Evolutionary conservation across 176 grass and related monocot species (phyloP).

Genomic region (Ensete glaucum): DNA sequence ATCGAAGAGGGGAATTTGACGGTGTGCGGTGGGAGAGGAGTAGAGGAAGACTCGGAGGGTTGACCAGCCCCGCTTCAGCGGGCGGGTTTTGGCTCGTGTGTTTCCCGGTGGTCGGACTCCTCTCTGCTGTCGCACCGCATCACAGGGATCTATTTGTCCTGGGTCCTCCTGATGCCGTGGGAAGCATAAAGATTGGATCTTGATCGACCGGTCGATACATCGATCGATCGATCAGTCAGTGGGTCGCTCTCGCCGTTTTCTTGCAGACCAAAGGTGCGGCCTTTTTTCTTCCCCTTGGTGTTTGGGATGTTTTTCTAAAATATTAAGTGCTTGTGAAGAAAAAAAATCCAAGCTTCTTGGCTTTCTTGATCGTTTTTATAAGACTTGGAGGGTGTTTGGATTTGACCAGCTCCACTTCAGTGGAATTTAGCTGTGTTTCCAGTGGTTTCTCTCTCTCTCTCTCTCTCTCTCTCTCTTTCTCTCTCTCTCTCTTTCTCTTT

Average conservation of each 20-base stretch:
- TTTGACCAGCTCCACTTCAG: not conserved
- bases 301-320: not conserved
- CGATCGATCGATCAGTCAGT: conserved; percentile 2
- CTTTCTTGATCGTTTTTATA: not conserved
- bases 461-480: not conserved
- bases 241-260: not conserved
- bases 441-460: not conserved
- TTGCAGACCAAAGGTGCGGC: not conserved
- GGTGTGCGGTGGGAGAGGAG: no score
- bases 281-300: not conserved
- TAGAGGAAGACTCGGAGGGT: not conserved
- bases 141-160: not conserved
- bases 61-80: conserved; percentile 2
- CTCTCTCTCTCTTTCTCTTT: no score
- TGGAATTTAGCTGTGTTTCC: not conserved
- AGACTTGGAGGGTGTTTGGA: not conserved
- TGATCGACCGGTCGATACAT: not conserved
- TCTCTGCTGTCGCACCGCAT: not conserved
- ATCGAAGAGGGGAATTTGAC: not conserved
- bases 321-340: not conserved
- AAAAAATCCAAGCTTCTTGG: not conserved
- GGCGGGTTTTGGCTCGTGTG: not conserved
- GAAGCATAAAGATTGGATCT: conserved; percentile 2
- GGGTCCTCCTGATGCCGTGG: not conserved
- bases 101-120: not conserved